Conservation (phyloP, 2,329 filamentous ascomycete species). For the Incumbomyces lentus region DNA sequence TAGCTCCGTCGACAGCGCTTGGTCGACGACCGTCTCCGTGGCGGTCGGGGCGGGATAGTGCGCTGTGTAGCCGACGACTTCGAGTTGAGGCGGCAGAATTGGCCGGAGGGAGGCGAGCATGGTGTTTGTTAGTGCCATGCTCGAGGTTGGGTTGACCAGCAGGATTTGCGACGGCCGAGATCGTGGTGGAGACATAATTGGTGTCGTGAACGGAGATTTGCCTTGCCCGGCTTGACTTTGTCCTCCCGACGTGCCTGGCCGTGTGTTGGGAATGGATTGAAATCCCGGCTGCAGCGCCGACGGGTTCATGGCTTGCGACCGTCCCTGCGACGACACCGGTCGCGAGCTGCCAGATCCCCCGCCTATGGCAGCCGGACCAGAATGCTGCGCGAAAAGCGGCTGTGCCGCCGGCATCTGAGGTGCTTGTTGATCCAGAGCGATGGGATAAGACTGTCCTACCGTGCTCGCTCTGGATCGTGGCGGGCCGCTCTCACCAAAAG, state of each 20-base stretch:
- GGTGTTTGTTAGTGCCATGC: slow-evolving; percentile 37
- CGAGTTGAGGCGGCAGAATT: slow-evolving; percentile 38
- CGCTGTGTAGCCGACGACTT: slow-evolving; percentile 41
- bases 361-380: slow-evolving; percentile 5
- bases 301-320: slow-evolving; percentile 6
- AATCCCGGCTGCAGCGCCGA: slow-evolving; percentile 3
- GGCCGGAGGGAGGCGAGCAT: slow-evolving; percentile 35
- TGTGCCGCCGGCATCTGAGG: slow-evolving; percentile 7
- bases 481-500: not conserved
- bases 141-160: slow-evolving; percentile 41
- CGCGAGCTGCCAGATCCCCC: slow-evolving; percentile 9
- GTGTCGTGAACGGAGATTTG: slow-evolving; percentile 19
- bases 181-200: slow-evolving; percentile 16
- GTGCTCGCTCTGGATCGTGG: slow-evolving; percentile 18
- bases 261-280: slow-evolving; percentile 9
- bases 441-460: slow-evolving; percentile 15
- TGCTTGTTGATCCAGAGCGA: slow-evolving; percentile 3
- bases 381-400: slow-evolving; percentile 18
- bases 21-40: slow-evolving; percentile 42
- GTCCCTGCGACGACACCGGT: slow-evolving; percentile 12
- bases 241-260: slow-evolving; percentile 10
- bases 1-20: slow-evolving; percentile 40
- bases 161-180: slow-evolving; percentile 27
- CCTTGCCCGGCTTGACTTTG: not conserved
- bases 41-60: slow-evolving; percentile 40